phyloP scores from a whole-genome alignment of 2,329 filamentous ascomycete species.

The Hyphodiscus sp. region DNA sequence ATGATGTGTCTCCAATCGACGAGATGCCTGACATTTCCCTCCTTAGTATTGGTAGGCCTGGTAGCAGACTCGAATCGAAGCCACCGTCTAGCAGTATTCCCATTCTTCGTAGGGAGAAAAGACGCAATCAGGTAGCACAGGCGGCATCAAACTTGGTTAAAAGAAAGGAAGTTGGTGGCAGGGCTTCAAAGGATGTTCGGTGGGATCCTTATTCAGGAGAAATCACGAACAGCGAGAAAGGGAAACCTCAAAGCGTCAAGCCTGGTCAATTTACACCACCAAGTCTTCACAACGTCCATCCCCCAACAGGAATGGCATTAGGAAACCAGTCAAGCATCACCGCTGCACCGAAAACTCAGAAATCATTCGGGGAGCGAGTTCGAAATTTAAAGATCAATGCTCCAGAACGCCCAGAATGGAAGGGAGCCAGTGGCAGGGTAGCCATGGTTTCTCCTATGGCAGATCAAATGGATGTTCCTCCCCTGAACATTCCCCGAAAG shows the following conservation, averaged over 20 bases:
- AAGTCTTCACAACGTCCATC: slow-evolving; percentile 13
- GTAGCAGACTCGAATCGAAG: slow-evolving; percentile 7
- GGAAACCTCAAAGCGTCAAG: slow-evolving; percentile 49
- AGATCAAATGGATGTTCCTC: slow-evolving; percentile 50
- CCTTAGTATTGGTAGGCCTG: slow-evolving; percentile 11
- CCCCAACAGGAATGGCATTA: slow-evolving; percentile 12
- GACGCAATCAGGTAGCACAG: slow-evolving; percentile 23
- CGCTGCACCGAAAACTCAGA: slow-evolving; percentile 28
- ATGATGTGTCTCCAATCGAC: slow-evolving; percentile 37
- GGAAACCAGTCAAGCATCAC: slow-evolving; percentile 22
- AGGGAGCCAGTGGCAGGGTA: slow-evolving; percentile 63
- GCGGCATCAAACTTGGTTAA: slow-evolving; percentile 20
- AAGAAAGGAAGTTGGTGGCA: slow-evolving; percentile 19
- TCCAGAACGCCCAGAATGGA: slow-evolving; percentile 53
- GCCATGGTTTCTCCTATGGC: slow-evolving; percentile 57
- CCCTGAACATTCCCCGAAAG: slow-evolving; percentile 50
- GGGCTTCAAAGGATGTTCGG: slow-evolving; percentile 36
- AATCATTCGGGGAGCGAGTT: slow-evolving; percentile 40
- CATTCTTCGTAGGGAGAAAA: slow-evolving; percentile 26
- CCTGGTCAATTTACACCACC: slow-evolving; percentile 42
- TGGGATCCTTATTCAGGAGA: slow-evolving; percentile 66
- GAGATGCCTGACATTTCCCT: slow-evolving; percentile 25
- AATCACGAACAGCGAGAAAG: slow-evolving; percentile 49
- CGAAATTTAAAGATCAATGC: slow-evolving; percentile 34
- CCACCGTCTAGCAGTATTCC: slow-evolving; percentile 27